phyloP scores from a whole-genome alignment of 139 green algal species.

The Klebsormidium nitens region DNA sequence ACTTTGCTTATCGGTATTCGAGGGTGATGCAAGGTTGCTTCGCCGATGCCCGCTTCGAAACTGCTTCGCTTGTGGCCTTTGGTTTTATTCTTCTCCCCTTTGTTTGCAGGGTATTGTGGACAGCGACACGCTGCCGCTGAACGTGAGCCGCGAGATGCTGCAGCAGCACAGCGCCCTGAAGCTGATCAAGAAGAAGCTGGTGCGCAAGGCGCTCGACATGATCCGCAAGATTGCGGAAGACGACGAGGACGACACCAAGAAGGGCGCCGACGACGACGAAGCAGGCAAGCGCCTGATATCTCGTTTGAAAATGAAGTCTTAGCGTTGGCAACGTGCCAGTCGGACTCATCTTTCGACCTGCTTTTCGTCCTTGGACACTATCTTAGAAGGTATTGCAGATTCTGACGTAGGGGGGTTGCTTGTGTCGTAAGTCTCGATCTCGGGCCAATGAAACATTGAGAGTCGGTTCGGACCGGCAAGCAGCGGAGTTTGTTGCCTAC shows the following conservation, averaged over 20 bases:
- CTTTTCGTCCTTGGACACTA: too few relatives aligned
- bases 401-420: too few relatives aligned
- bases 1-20: too few relatives aligned
- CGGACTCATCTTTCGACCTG: background rate
- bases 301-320: too few relatives aligned
- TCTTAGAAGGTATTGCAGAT: too few relatives aligned
- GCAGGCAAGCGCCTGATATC: background rate
- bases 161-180: constrained; percentile 86
- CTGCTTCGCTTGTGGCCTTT: too few relatives aligned
- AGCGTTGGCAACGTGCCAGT: constrained; percentile 22
- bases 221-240: constrained; percentile 87
- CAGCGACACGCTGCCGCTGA: constrained; percentile 92
- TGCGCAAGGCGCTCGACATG: constrained; percentile 83
- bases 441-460: too few relatives aligned
- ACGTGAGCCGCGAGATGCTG: constrained; percentile 88
- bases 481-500: too few relatives aligned
- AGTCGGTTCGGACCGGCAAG: too few relatives aligned
- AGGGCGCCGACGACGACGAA: constrained; percentile 24
- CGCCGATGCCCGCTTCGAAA: background rate
- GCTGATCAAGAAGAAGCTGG: constrained; percentile 99
- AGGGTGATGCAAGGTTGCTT: too few relatives aligned
- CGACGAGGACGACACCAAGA: constrained; percentile 42
- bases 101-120: constrained; percentile 81
- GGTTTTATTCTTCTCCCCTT: too few relatives aligned
- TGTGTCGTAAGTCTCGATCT: too few relatives aligned